phyloP scores from a whole-genome alignment of 352 stramenopile genomes.

The Globisporangium takayamanum region DNA sequence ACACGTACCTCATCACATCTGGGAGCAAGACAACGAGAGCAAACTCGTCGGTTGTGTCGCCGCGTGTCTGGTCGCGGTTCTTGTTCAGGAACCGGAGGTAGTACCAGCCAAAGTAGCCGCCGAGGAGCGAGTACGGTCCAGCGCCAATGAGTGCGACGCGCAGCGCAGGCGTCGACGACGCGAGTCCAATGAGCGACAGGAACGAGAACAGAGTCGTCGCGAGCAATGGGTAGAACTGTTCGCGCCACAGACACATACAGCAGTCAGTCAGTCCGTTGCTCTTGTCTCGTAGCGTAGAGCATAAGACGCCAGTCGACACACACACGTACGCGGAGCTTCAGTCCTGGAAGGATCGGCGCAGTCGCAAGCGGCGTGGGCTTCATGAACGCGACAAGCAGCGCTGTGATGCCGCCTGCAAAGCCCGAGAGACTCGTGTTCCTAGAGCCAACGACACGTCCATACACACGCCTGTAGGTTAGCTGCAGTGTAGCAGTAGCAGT shows the following conservation, averaged over 20 bases:
- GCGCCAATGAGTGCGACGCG: slow-evolving; percentile 55
- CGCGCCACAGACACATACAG: not conserved
- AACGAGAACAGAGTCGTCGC: slow-evolving; percentile 43
- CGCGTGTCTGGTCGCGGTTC: slow-evolving; percentile 63
- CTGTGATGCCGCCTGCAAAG: slow-evolving; percentile 71
- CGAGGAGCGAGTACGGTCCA: slow-evolving; percentile 65
- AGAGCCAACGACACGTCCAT: not conserved
- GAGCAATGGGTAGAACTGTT: slow-evolving; percentile 65
- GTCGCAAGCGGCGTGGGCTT: slow-evolving; percentile 61
- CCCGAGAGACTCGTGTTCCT: slow-evolving; percentile 70
- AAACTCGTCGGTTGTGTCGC: slow-evolving; percentile 77
- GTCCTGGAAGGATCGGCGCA: slow-evolving; percentile 38
- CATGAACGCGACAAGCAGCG: slow-evolving; percentile 76
- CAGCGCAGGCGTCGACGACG: slow-evolving; percentile 26
- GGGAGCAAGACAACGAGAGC: slow-evolving; percentile 61
- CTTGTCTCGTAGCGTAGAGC: not conserved
- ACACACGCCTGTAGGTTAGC: not conserved
- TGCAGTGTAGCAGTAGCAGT: slow-evolving; percentile 3
- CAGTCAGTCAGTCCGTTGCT: not conserved
- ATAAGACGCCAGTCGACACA: not conserved
- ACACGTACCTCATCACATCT: slow-evolving; percentile 55
- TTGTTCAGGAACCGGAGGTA: slow-evolving; percentile 82
- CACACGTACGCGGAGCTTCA: slow-evolving; percentile 55
- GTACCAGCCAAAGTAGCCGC: slow-evolving; percentile 80
- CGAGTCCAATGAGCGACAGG: slow-evolving; percentile 38